Evolutionary conservation across 345 rosid genomes (phyloP), one percentile per base, ranked within the genome.

Genomic region (Camelina hispida): DNA sequence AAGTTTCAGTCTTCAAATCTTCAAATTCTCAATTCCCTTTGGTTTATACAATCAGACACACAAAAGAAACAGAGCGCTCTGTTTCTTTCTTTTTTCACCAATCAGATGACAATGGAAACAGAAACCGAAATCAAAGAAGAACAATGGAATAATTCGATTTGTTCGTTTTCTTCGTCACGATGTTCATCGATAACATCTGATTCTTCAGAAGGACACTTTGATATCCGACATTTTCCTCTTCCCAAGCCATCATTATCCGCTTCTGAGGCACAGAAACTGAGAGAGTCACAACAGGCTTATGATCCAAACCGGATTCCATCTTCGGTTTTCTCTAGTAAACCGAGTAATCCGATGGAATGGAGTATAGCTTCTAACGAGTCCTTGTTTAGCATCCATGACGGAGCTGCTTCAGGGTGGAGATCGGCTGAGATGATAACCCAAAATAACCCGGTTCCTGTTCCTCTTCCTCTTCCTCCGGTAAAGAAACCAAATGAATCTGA

Each of bases 301-400:
- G 94, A 85, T 62, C 89, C 89, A 2, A 84, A 79, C 42, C 82
- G 99, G 46, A 91, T 96, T 58, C 96, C 99, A 1, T 74, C 88
- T 12, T 65, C 94, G 14, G 46, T 90, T 69, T 96, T 96, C 38
- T 60, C 79, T 4, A 55, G 54, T 11, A 86, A 79, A 67, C 81
- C 91, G 23, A 16, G 79, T 3, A 82, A 71, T 35, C 78, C 85
- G 1, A 34, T 52, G 44, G 99, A 93, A 0, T 93, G 99, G 99
- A 96, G 99, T 15, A 75, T 80, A 2, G 87, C 98, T 64, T 96
- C 99, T 2, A 96, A 88, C 32, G 98, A 96, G 69, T 93, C 98
- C 0, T 75, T 96, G 78, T 96, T 93, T 37, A 96, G 98, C 62
- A 86, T 96, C 76, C 90, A 86, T 22, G 72, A 89, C 66, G 89